Conservation (phyloP, 2,329 filamentous ascomycete genomes). For the Colletotrichum sp. region DNA sequence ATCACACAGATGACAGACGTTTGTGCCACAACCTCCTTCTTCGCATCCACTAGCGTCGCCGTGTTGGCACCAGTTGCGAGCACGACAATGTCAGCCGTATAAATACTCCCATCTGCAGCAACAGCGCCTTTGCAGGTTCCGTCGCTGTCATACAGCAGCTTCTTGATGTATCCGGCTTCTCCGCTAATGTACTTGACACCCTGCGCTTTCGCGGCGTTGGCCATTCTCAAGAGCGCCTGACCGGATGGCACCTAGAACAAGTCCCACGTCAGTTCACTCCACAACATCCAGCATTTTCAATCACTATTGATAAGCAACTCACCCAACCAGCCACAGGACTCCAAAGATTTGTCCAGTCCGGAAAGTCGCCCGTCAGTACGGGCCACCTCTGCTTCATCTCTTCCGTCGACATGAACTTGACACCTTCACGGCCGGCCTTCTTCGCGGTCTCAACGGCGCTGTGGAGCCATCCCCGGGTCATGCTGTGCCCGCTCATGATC, state of each 20-base stretch:
- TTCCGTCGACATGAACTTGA: conserved; percentile 29
- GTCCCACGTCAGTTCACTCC: not conserved
- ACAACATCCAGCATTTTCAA: not conserved
- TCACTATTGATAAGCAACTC: not conserved
- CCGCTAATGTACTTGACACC: conserved; percentile 35
- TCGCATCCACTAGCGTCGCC: conserved; percentile 64
- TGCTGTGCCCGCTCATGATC: conserved; percentile 27
- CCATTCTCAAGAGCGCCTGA: conserved; percentile 35
- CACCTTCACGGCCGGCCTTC: conserved; percentile 25
- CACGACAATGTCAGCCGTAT: conserved; percentile 65
- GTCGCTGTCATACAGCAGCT: conserved; percentile 28
- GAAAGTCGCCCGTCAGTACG: conserved; percentile 27
- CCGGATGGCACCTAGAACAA: conserved; percentile 22
- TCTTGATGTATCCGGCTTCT: conserved; percentile 22
- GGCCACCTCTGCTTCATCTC: conserved; percentile 33
- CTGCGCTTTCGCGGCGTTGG: conserved; percentile 27
- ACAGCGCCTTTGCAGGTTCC: conserved; percentile 48
- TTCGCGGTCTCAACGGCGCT: conserved; percentile 28
- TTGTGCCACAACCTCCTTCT: conserved; percentile 65
- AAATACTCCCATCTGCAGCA: conserved; percentile 47
- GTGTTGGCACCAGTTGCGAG: conserved; percentile 73
- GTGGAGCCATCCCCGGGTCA: conserved; percentile 32
- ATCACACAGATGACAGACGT: conserved; percentile 70
- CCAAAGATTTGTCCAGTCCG: conserved; percentile 32
- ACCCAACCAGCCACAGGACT: conserved; percentile 35